A percentile compares a stretch with the other conserved stretches of the same genome.
phyloP scores from a whole-genome alignment of 192 early-diverging fungal genomes.

The Geranomyces variabilis region DNA sequence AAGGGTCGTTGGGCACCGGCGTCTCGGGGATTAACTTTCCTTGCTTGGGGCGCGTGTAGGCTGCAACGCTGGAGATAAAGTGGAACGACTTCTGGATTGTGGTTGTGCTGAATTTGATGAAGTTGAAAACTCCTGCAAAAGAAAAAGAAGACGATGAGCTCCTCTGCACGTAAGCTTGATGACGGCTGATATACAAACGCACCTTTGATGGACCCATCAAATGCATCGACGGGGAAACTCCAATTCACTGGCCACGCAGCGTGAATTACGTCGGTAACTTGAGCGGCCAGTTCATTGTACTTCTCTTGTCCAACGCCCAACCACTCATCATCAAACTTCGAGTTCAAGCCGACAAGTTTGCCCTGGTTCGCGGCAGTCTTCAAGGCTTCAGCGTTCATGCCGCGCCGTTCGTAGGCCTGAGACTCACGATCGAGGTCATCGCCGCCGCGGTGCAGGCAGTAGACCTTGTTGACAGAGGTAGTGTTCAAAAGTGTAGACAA shows the following conservation, averaged over 20 bases:
- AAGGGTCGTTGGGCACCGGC: conserved; percentile 3
- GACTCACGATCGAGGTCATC: conserved; percentile 2
- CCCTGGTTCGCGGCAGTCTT: background rate
- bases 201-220: conserved; percentile 15
- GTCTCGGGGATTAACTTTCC: background rate
- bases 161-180: too few species aligned
- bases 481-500: background rate
- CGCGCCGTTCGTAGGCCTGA: conserved; percentile 1
- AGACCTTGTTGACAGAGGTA: background rate
- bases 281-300: background rate
- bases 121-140: conserved; percentile 14
- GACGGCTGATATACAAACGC: too few species aligned
- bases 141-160: background rate
- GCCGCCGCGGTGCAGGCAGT: conserved; percentile 15
- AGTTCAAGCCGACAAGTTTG: background rate
- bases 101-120: conserved; percentile 7
- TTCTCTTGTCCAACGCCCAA: conserved; percentile 4
- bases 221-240: conserved; percentile 27
- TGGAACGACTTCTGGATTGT: background rate
- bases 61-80: conserved; percentile 16
- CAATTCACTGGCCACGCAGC: conserved; percentile 23
- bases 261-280: conserved; percentile 18
- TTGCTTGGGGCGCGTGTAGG: conserved; percentile 8
- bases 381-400: background rate
- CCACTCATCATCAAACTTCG: background rate